Evolutionary conservation across 768 basidiomycete genomes (phyloP).

Genomic region (Lactarius indigo): DNA sequence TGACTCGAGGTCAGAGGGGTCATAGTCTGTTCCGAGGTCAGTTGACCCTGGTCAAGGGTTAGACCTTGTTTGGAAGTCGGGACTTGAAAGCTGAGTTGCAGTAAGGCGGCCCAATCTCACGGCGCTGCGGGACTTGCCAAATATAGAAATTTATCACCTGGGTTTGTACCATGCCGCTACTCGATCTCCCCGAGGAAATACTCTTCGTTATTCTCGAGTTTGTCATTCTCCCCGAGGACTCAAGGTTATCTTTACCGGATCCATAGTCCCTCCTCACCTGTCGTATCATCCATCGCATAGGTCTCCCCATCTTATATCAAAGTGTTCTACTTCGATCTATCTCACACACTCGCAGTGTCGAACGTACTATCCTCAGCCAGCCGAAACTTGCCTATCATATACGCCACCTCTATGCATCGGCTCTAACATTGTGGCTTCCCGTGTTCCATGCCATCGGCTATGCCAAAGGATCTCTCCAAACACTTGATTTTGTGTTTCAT

Average conservation of each 20-base stretch:
- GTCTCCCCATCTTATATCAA: constrained; percentile 17
- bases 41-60: no score
- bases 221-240: not conserved
- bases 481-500: constrained; percentile 11
- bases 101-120: no score
- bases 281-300: constrained; percentile 14
- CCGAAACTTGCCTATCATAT: constrained; percentile 13
- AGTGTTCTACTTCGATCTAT: constrained; percentile 1
- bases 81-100: no score
- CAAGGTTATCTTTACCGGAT: not conserved
- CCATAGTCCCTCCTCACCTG: constrained; percentile 8
- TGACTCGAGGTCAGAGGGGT: no score
- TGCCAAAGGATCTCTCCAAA: constrained; percentile 17
- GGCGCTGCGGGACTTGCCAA: no score
- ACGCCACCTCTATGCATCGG: constrained; percentile 9
- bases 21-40: no score
- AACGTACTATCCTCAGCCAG: constrained; percentile 1
- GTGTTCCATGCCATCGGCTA: constrained; percentile 13
- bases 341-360: not conserved
- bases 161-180: constrained; percentile 1
- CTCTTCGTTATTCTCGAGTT: constrained; percentile 8
- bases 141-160: no score
- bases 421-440: not conserved
- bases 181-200: constrained; percentile 18
- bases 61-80: no score